These are phyloP conservation scores for Backusella parvicylindrica DNA, from an alignment of 192 early-diverging fungal species.

Conservation along the genomic window DNA sequence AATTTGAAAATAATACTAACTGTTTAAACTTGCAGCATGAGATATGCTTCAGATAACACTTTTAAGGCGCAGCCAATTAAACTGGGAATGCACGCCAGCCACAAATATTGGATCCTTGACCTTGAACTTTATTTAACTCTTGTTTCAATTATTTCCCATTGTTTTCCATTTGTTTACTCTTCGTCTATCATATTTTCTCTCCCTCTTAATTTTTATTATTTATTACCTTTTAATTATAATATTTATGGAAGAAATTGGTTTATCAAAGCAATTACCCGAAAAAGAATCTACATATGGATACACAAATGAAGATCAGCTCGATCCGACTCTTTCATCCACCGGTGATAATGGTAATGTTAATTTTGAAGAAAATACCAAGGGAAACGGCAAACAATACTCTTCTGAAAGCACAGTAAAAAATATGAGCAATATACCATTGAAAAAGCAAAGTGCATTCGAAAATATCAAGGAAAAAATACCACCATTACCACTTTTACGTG, in stretches of 20 bases:
- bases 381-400: background rate
- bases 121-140: background rate
- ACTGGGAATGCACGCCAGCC: background rate
- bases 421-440: background rate
- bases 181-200: background rate
- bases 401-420: background rate
- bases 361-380: background rate
- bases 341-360: background rate
- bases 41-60: background rate
- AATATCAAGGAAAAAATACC: background rate
- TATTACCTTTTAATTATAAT: background rate
- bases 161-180: background rate
- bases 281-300: background rate
- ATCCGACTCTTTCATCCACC: background rate
- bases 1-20: background rate
- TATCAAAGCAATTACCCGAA: background rate
- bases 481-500: slow-evolving; percentile 3
- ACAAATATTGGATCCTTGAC: background rate
- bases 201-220: background rate
- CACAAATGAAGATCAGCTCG: background rate
- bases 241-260: background rate
- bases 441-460: background rate
- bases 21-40: background rate
- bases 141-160: background rate
- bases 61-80: slow-evolving; percentile 2